Evolutionary conservation across 441 rosid species (phyloP), one percentile per base, ranked within the genome.

Genomic region (Adansonia grandidieri): DNA sequence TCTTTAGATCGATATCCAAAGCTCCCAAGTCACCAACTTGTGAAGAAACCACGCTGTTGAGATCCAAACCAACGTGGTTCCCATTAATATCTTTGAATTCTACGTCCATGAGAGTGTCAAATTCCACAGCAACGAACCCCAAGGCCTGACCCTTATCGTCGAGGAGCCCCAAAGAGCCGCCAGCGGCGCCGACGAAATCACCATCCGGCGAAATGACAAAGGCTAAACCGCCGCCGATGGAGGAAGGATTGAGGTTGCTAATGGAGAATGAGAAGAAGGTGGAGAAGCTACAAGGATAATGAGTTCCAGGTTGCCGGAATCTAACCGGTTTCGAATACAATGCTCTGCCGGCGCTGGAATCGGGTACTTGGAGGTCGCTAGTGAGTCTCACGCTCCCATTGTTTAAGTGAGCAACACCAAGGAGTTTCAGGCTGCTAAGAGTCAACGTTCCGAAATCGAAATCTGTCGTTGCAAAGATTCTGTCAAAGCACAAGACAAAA

Each of bases 221-320:
- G 19, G 99, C 96, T 48, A 96, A 85, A 17, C 99, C 99, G 9
- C 97, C 98, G 44, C 99, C 98, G 80, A 93, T 94, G 3, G 99
- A 96, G 7, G 97, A 87, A 0, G 99, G 99, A 74, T 96, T 94
- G 0, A 96, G 81, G 70, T 96, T 93, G 4, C 74, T 79, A 4
- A 96, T 86, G 0, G 93, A 84, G 89, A 96, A 94, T 8, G 99
- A 91, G 82, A 94, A 96, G 85, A 87, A 91, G 6, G 98, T 94
- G 6, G 92, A 73, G 84, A 96, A 96, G 72, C 97, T 96, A 0
- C 91, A 85, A 74, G 88, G 86, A n/a, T 85, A 70, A 45, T 56
- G 82, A 17, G 86, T 81, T 1, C 74, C 89, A 0, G 95, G 89
- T n/a, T 83, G 87, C 45, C 97, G 89, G 92, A 96, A 93, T 54